phyloP scores from a whole-genome alignment of 148 eudicot genomes.

The Rheum nobile region DNA sequence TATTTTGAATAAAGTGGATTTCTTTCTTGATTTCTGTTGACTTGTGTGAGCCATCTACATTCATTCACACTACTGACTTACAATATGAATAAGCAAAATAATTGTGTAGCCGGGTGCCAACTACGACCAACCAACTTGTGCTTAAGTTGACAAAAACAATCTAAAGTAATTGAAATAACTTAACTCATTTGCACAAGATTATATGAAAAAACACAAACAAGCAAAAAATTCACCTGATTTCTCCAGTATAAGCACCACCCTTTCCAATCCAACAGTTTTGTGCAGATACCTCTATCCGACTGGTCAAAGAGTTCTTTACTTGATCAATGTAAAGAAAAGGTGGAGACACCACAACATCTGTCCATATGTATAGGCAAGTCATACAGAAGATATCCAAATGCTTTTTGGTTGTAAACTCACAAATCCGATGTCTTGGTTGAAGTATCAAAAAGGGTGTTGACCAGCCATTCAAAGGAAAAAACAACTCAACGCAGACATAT shows the following conservation, averaged over 20 bases:
- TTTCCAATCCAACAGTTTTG: constrained; percentile 95
- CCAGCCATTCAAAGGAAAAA: background rate
- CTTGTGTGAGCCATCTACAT: background rate
- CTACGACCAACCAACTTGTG: background rate
- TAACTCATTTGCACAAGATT: background rate
- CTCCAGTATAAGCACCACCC: constrained; percentile 98
- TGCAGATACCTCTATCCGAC: constrained; percentile 73
- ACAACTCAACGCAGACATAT: background rate
- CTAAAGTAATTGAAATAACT: background rate
- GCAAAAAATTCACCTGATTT: constrained; percentile 55
- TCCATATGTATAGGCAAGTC: background rate
- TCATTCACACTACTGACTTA: background rate
- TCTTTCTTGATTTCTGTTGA: background rate
- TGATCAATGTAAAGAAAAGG: constrained; percentile 85
- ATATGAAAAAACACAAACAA: background rate
- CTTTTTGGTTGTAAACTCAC: background rate
- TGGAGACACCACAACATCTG: constrained; percentile 96
- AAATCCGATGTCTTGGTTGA: background rate
- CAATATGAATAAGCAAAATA: background rate
- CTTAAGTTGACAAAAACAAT: background rate
- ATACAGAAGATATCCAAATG: background rate
- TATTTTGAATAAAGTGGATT: background rate
- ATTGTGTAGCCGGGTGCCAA: background rate
- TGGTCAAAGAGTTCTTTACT: constrained; percentile 72
- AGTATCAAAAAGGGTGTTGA: background rate